Evolutionary conservation across 768 basidiomycete genomes (phyloP).

Genomic region (Xerocomellus amylosporus): DNA sequence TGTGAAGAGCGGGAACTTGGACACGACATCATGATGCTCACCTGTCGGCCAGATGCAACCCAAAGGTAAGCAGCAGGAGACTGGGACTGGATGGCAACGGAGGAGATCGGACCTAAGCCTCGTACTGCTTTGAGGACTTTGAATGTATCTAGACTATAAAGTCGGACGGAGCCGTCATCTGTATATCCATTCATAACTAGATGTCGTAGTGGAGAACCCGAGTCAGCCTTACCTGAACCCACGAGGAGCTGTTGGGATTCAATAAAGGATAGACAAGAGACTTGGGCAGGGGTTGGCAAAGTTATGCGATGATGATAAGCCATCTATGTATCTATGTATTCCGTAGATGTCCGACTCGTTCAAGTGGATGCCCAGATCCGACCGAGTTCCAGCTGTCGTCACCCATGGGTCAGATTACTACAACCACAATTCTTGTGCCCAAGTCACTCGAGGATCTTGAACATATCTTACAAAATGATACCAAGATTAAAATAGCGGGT

Average conservation of each 20-base stretch:
- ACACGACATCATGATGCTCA: conserved; percentile 26
- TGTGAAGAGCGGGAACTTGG: not conserved
- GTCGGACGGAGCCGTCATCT: conserved; percentile 70
- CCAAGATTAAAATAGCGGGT: conserved; percentile 95
- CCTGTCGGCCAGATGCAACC: conserved; percentile 64
- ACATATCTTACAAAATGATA: conserved; percentile 53
- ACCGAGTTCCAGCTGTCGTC: not conserved
- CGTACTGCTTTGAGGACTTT: conserved; percentile 64
- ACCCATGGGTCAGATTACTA: conserved; percentile 8
- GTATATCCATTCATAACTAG: conserved; percentile 5
- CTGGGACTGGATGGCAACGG: conserved; percentile 47
- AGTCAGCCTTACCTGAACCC: conserved; percentile 57
- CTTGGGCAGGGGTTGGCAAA: conserved; percentile 45
- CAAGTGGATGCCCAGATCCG: not conserved
- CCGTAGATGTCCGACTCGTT: not conserved
- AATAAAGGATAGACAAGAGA: conserved; percentile 53
- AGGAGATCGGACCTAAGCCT: conserved; percentile 62
- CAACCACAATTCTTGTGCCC: conserved; percentile 38
- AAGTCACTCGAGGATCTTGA: conserved; percentile 57
- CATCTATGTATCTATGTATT: not conserved
- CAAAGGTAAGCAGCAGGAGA: conserved; percentile 51
- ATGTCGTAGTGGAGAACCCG: not conserved
- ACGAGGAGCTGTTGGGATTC: conserved; percentile 50
- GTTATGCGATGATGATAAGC: conserved; percentile 18
- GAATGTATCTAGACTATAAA: conserved; percentile 58